Percentiles rank a stretch among this genome's conserved stretches.
phyloP scores from a whole-genome alignment of 2,329 filamentous ascomycete genomes.

The Fusarium secorum region DNA sequence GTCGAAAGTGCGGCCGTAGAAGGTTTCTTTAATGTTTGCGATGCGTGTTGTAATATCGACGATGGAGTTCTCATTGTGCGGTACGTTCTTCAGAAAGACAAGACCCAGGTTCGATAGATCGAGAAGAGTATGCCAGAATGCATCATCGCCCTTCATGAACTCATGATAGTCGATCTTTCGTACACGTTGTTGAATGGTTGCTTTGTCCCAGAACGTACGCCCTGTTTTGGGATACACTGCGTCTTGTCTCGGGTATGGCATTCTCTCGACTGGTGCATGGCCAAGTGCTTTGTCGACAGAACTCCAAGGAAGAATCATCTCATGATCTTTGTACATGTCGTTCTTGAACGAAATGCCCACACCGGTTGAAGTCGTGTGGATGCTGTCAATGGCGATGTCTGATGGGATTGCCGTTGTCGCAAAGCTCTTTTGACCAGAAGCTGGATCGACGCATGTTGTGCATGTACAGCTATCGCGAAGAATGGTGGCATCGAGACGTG shows the following conservation, averaged over 20 bases:
- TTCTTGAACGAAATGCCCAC: slow-evolving; percentile 68
- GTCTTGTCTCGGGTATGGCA: slow-evolving; percentile 38
- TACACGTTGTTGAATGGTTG: slow-evolving; percentile 51
- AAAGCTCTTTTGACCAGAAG: slow-evolving; percentile 68
- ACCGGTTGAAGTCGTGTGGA: slow-evolving; percentile 46
- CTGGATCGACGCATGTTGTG: slow-evolving; percentile 59
- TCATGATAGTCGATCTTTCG: slow-evolving; percentile 71
- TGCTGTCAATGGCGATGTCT: slow-evolving; percentile 44
- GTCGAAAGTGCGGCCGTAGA: slow-evolving; percentile 92
- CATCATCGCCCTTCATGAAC: slow-evolving; percentile 69
- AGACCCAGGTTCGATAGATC: slow-evolving; percentile 74
- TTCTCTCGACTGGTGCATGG: slow-evolving; percentile 28
- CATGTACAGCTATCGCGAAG: slow-evolving; percentile 66
- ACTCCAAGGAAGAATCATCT: slow-evolving; percentile 46
- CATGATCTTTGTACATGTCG: slow-evolving; percentile 51
- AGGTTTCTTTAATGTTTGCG: slow-evolving; percentile 82
- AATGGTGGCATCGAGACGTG: slow-evolving; percentile 40
- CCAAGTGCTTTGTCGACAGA: slow-evolving; percentile 49
- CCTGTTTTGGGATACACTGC: slow-evolving; percentile 46
- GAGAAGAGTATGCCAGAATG: slow-evolving; percentile 67
- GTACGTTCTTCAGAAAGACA: slow-evolving; percentile 78
- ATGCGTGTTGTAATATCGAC: slow-evolving; percentile 74
- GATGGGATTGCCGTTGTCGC: slow-evolving; percentile 52
- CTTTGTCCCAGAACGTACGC: slow-evolving; percentile 53
- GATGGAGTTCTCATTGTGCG: slow-evolving; percentile 71